phyloP scores from a whole-genome alignment of 805 yeast genomes.

The Lipomyces yamanashiensis region DNA sequence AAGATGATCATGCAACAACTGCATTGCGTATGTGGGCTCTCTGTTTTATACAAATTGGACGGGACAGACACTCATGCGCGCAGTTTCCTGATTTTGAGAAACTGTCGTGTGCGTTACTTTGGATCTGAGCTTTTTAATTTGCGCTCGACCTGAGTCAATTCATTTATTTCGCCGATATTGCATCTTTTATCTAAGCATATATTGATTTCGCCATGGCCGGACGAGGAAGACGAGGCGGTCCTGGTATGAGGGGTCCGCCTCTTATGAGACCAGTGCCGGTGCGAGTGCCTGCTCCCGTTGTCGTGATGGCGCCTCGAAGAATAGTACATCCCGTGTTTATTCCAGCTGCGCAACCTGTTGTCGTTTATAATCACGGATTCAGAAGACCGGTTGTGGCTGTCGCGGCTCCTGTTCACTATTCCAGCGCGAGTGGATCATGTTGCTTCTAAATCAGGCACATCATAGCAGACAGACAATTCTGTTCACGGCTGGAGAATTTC shows the following conservation, averaged over 20 bases:
- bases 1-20: not conserved
- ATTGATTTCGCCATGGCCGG: not conserved
- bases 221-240: not conserved
- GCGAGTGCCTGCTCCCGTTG: constrained; percentile 6
- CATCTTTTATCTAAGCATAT: not conserved
- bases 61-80: no score
- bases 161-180: not conserved
- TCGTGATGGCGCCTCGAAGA: constrained; percentile 8
- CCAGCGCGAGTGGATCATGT: not conserved
- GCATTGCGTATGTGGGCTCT: not conserved
- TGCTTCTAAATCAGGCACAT: not conserved
- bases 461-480: no score
- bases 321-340: constrained; percentile 7
- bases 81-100: no score
- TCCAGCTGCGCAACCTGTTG: constrained; percentile 3
- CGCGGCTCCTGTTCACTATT: constrained; percentile 1
- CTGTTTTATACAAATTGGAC: not conserved
- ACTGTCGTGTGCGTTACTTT: no score
- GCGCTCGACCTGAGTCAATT: no score
- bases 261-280: constrained; percentile 1
- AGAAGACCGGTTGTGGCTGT: constrained; percentile 6
- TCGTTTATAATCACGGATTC: constrained; percentile 14
- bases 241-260: not conserved
- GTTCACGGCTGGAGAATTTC: no score
- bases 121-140: no score